Conservation (phyloP, 805 yeast genomes). For the Barnettozyma sucrosica region DNA sequence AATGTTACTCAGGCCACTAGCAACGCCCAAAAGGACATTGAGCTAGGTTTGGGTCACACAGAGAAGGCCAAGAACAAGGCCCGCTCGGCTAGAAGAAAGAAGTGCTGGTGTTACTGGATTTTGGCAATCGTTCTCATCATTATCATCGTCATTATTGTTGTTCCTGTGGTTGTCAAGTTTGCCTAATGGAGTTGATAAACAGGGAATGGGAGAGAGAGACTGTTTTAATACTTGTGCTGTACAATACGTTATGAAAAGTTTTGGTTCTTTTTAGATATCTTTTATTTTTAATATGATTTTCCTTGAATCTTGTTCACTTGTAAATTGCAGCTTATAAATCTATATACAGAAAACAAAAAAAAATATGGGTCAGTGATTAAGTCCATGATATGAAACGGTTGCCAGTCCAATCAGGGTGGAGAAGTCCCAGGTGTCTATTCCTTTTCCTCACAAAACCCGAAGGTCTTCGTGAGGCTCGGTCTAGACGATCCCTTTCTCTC, state of each 20-base stretch:
- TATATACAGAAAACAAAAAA: too few relatives aligned
- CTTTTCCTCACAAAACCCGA: neutral
- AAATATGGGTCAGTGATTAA: slow-evolving; percentile 26
- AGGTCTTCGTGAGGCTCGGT: neutral
- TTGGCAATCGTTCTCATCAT: slow-evolving; percentile 51
- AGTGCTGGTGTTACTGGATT: slow-evolving; percentile 76
- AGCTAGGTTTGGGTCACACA: slow-evolving; percentile 91
- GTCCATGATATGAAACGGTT: slow-evolving; percentile 21
- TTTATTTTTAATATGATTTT: neutral
- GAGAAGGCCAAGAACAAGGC: slow-evolving; percentile 86
- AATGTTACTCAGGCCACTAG: slow-evolving; percentile 76
- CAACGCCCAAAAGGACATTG: slow-evolving; percentile 84
- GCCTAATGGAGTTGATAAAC: slow-evolving; percentile 4
- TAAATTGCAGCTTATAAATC: neutral
- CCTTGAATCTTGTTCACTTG: neutral
- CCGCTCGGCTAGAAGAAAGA: slow-evolving; percentile 84
- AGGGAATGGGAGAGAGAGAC: neutral
- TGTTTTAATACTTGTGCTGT: neutral
- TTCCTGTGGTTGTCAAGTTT: slow-evolving; percentile 23
- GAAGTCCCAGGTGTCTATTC: slow-evolving; percentile 16
- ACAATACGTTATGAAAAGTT: slow-evolving; percentile 1
- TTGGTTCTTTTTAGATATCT: neutral
- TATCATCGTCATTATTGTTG: slow-evolving; percentile 66
- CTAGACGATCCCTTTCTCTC: slow-evolving; percentile 17
- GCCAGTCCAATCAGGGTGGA: slow-evolving; percentile 28